A percentile compares a stretch with the other conserved stretches of the same genome.
Conservation (phyloP, 2,329 filamentous ascomycete species). For the Byssoonygena ceratinophila region DNA sequence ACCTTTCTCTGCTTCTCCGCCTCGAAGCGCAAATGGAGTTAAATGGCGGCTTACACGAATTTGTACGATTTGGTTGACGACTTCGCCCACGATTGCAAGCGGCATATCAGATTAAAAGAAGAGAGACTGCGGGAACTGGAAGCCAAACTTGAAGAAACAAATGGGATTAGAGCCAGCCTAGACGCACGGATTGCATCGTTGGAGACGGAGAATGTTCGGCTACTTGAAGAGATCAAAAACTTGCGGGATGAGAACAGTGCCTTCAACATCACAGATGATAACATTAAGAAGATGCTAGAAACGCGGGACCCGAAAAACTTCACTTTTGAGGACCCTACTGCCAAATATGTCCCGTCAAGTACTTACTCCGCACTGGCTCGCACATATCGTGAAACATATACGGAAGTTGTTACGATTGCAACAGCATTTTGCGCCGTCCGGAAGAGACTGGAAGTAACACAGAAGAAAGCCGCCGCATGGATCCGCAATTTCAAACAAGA, state of each 20-base stretch:
- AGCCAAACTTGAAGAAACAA: neutral
- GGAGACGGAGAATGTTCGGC: neutral
- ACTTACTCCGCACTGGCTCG: slow-evolving; percentile 17
- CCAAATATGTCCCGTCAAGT: neutral
- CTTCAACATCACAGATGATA: neutral
- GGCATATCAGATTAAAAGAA: slow-evolving; percentile 4
- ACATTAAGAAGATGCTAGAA: neutral
- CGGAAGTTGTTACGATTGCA: slow-evolving; percentile 23
- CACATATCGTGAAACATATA: slow-evolving; percentile 28
- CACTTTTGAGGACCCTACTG: neutral
- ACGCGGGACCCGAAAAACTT: neutral
- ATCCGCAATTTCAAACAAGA: slow-evolving; percentile 23
- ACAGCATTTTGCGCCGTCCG: slow-evolving; percentile 24
- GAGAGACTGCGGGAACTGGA: neutral
- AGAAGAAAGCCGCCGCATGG: slow-evolving; percentile 26
- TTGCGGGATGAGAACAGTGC: neutral
- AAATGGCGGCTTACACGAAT: slow-evolving; percentile 6
- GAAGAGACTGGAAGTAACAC: slow-evolving; percentile 26
- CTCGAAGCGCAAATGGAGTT: neutral
- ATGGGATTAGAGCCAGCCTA: no score
- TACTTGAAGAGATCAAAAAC: neutral
- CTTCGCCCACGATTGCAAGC: slow-evolving; percentile 8
- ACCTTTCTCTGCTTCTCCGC: neutral
- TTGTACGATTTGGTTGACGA: slow-evolving; percentile 6
- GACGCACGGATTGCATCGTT: neutral